Conservation (phyloP, 75 land plant species). For the Cunninghamia lanceolata region DNA sequence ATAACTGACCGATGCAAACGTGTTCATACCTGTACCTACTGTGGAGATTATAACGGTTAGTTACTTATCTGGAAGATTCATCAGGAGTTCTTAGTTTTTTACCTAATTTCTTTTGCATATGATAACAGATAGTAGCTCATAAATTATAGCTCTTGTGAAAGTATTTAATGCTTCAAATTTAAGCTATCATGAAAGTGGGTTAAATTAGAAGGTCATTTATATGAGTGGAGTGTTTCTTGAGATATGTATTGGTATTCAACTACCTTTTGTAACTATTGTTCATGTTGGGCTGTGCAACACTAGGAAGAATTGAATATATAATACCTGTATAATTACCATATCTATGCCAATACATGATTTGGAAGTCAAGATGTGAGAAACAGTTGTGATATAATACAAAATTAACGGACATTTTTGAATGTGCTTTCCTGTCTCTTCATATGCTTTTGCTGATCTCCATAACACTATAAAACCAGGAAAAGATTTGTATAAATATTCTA, state of each 20-base stretch:
- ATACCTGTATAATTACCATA: neutral
- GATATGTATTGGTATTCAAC: neutral
- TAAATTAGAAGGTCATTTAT: neutral
- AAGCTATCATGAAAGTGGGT: neutral
- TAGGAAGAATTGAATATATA: neutral
- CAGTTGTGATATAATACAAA: neutral
- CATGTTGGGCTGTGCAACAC: neutral
- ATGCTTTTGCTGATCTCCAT: neutral
- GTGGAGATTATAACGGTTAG: conserved; percentile 61
- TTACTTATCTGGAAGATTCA: neutral
- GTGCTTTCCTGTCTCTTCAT: neutral
- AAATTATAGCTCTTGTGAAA: neutral
- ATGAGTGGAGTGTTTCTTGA: neutral
- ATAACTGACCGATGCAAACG: conserved; percentile 60
- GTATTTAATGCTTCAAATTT: neutral
- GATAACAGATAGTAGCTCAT: neutral
- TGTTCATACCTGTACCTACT: conserved; percentile 42
- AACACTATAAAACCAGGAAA: neutral
- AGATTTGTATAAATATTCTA: neutral
- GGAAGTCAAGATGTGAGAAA: neutral
- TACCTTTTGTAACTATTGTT: neutral
- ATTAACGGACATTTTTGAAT: neutral
- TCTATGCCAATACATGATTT: neutral
- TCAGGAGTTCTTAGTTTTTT: neutral
- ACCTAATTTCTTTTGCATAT: neutral